Conservation (phyloP, 495 filamentous ascomycete species). For the Podospora tetraspora region DNA sequence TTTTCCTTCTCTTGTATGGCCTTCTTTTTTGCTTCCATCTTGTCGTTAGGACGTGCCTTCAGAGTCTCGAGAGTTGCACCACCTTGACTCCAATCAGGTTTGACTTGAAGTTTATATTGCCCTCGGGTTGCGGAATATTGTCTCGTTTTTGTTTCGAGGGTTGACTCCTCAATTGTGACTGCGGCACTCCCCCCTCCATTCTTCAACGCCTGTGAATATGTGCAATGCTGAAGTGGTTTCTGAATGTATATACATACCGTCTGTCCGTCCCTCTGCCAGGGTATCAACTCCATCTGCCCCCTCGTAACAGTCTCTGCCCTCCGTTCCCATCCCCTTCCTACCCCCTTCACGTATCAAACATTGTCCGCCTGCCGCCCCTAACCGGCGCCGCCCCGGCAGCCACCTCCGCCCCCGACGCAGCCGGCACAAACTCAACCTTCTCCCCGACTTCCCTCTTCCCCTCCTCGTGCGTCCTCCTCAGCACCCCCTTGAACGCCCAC, state of each 20-base stretch:
- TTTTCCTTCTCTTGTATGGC: background rate
- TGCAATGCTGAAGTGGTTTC: background rate
- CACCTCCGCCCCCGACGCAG: conserved; percentile 25
- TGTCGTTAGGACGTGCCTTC: background rate
- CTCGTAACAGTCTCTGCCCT: background rate
- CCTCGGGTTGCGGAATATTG: no score
- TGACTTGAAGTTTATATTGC: no score
- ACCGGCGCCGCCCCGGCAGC: conserved; percentile 24
- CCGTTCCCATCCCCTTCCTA: background rate
- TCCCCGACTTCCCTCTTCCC: conserved; percentile 54
- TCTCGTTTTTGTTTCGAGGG: background rate
- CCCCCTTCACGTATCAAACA: conserved; percentile 41
- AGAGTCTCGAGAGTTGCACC: background rate
- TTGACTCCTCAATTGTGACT: background rate
- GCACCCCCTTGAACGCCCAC: conserved; percentile 67
- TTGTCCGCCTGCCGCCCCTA: conserved; percentile 43
- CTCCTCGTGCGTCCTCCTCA: conserved; percentile 62
- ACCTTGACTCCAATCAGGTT: no score
- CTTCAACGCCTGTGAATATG: no score
- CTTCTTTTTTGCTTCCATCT: background rate
- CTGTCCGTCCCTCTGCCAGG: background rate
- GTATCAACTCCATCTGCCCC: background rate
- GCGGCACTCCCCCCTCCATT: no score
- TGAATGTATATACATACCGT: background rate
- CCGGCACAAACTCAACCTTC: conserved; percentile 71